Percentiles rank a stretch among this genome's conserved stretches.
Evolutionary conservation across 768 basidiomycete genomes (phyloP).

Genomic region (Dictyophora rubrovolvata): DNA sequence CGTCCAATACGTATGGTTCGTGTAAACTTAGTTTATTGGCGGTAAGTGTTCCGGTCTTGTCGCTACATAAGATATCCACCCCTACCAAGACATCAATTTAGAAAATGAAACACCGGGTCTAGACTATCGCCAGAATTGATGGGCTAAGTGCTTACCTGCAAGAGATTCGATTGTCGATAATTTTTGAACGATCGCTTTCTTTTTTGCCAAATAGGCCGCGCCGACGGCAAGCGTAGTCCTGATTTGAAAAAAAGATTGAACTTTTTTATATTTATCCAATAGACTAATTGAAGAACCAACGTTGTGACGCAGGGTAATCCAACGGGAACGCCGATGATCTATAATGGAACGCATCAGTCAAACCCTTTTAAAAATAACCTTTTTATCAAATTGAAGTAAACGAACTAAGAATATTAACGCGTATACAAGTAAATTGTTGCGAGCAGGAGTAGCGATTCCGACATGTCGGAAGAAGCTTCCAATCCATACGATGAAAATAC

Average conservation of each 20-base stretch:
- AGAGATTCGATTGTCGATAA: constrained; percentile 40
- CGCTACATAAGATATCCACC: constrained; percentile 35
- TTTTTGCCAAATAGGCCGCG: constrained; percentile 32
- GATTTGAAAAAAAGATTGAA: neutral
- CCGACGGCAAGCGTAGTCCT: constrained; percentile 33
- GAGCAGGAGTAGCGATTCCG: constrained; percentile 28
- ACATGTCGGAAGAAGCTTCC: constrained; percentile 31
- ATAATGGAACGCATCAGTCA: neutral
- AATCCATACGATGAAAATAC: constrained; percentile 35
- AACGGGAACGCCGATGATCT: constrained; percentile 39
- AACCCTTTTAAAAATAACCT: too few species aligned
- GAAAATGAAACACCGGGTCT: neutral
- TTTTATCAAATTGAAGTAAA: too few species aligned
- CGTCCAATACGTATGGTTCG: constrained; percentile 22
- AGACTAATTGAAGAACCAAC: neutral
- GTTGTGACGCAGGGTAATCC: constrained; percentile 38
- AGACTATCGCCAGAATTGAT: neutral
- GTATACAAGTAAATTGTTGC: constrained; percentile 37
- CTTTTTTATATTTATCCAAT: neutral
- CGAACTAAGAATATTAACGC: constrained; percentile 29
- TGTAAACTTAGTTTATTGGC: constrained; percentile 40
- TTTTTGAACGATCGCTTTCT: constrained; percentile 38
- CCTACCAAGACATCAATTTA: constrained; percentile 15
- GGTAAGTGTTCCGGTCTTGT: constrained; percentile 38
- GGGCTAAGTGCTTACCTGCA: constrained; percentile 15